A percentile compares a stretch with the other conserved stretches of the same genome.
These are phyloP conservation scores for Oenanthe javanica DNA, from an alignment of 140 eudicot genomes.

Conservation along the genomic window DNA sequence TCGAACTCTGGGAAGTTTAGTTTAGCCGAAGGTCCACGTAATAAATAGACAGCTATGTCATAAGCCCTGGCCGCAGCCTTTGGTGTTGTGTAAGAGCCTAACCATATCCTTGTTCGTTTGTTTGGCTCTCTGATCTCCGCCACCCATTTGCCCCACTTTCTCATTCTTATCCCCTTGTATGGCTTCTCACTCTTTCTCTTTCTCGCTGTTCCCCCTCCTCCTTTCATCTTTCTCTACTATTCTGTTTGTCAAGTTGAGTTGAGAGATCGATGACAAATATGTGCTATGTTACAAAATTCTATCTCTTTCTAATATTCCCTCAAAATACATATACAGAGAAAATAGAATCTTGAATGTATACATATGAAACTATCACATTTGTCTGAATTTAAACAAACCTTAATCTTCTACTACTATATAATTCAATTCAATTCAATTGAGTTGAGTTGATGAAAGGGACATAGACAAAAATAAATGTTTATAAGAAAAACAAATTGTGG, in stretches of 20 bases:
- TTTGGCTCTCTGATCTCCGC: conserved; percentile 47
- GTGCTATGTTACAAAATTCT: not conserved
- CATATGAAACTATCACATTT: not conserved
- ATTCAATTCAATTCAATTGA: not conserved
- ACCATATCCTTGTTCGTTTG: conserved; percentile 48
- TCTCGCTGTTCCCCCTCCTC: not conserved
- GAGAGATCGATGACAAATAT: not conserved
- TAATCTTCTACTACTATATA: no score
- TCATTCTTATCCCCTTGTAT: conserved; percentile 46
- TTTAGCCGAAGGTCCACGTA: conserved; percentile 27
- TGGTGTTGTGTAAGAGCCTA: conserved; percentile 44
- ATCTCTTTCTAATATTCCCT: not conserved
- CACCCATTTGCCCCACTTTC: conserved; percentile 60
- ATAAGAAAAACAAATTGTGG: no score
- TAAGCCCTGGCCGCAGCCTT: conserved; percentile 33
- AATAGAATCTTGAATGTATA: no score
- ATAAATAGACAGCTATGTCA: conserved; percentile 24
- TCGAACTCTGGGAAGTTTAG: conserved; percentile 30
- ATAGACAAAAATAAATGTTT: not conserved
- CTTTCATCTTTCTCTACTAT: not conserved
- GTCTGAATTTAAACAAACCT: not conserved
- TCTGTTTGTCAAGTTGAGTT: no score
- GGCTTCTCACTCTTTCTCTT: conserved; percentile 12
- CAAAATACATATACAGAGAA: no score
- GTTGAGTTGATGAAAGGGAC: not conserved